phyloP scores from a whole-genome alignment of 129 eudicot genomes.

The Lactuca sativa region DNA sequence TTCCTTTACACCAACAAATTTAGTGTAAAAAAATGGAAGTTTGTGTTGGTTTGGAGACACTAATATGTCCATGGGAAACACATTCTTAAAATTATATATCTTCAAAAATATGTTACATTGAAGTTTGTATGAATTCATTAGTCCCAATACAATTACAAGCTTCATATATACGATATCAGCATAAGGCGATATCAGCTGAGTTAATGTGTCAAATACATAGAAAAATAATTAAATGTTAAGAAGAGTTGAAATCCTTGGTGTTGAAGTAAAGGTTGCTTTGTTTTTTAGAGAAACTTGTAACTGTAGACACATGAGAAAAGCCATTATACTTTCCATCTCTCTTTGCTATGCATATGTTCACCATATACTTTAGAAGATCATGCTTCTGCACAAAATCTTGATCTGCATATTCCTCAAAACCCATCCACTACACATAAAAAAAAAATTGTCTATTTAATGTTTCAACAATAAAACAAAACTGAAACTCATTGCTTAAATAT shows the following conservation, averaged over 20 bases:
- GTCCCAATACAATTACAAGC: too few relatives aligned
- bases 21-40: too few relatives aligned
- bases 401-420: slow-evolving; percentile 66
- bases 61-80: too few relatives aligned
- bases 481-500: not conserved
- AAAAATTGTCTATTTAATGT: not conserved
- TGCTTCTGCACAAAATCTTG: slow-evolving; percentile 64
- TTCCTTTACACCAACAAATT: too few relatives aligned
- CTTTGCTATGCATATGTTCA: slow-evolving; percentile 64
- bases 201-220: too few relatives aligned
- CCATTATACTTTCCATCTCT: slow-evolving; percentile 53
- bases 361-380: slow-evolving; percentile 58
- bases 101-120: too few relatives aligned
- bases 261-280: slow-evolving; percentile 58
- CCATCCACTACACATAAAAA: slow-evolving; percentile 68
- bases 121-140: too few relatives aligned
- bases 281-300: slow-evolving; percentile 42
- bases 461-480: not conserved
- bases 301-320: slow-evolving; percentile 56
- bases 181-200: too few relatives aligned
- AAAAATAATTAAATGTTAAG: not conserved
- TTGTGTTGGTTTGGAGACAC: too few relatives aligned
- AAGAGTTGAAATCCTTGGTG: slow-evolving; percentile 31
- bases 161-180: not conserved
- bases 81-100: too few relatives aligned